phyloP scores from a whole-genome alignment of 495 filamentous ascomycete species.

The Talaromyces borbonicus region DNA sequence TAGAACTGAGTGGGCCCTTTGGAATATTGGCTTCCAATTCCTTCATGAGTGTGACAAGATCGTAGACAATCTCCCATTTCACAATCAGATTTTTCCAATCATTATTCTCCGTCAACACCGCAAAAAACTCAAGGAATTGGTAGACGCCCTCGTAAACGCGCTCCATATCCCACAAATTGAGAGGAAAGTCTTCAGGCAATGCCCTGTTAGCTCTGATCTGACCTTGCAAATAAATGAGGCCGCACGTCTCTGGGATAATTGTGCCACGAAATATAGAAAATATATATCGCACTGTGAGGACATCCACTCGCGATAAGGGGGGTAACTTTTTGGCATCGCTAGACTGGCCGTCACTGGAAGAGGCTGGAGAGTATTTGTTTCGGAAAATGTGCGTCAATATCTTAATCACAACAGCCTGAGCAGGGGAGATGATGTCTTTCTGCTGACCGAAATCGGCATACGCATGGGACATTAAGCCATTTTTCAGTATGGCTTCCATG shows the following conservation, averaged over 20 bases:
- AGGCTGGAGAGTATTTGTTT: slow-evolving; percentile 49
- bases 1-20: slow-evolving; percentile 49
- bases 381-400: slow-evolving; percentile 84
- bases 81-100: slow-evolving; percentile 62
- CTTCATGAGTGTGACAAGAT: slow-evolving; percentile 74
- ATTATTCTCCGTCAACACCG: slow-evolving; percentile 74
- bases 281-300: slow-evolving; percentile 72
- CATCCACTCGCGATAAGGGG: slow-evolving; percentile 43
- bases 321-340: slow-evolving; percentile 26
- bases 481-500: slow-evolving; percentile 80
- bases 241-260: slow-evolving; percentile 84
- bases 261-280: slow-evolving; percentile 86
- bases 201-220: slow-evolving; percentile 63
- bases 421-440: slow-evolving; percentile 92
- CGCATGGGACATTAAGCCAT: slow-evolving; percentile 77
- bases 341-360: slow-evolving; percentile 31
- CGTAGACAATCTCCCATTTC: slow-evolving; percentile 78
- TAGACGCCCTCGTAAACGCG: slow-evolving; percentile 81
- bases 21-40: slow-evolving; percentile 79
- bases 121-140: slow-evolving; percentile 88
- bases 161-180: slow-evolving; percentile 96
- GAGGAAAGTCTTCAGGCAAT: slow-evolving; percentile 72
- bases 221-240: slow-evolving; percentile 87
- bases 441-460: slow-evolving; percentile 84
- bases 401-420: slow-evolving; percentile 84